Conservation (phyloP, 352 stramenopile genomes). For the Globisporangium nodosum region DNA sequence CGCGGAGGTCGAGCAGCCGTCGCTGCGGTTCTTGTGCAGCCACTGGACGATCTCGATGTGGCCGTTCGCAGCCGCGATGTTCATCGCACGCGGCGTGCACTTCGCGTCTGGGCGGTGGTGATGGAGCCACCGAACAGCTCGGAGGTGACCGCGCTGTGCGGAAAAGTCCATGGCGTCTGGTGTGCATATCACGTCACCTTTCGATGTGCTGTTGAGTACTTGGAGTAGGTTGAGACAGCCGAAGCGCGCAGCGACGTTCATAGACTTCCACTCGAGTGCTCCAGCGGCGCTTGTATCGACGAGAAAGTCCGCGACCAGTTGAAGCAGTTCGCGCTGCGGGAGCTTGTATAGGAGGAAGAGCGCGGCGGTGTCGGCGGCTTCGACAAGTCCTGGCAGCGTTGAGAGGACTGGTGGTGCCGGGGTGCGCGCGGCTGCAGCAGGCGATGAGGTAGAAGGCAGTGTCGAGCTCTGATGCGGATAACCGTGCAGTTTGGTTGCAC, state of each 20-base stretch:
- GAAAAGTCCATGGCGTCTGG: constrained; percentile 3
- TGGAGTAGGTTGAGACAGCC: not conserved
- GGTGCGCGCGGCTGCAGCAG: no score
- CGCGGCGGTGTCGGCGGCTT: not conserved
- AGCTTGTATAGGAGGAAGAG: not conserved
- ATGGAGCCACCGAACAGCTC: not conserved
- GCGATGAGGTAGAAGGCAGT: no score
- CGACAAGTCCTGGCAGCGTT: not conserved
- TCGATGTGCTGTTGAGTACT: not conserved
- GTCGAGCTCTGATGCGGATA: no score
- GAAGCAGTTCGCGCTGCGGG: not conserved
- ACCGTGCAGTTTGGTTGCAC: no score
- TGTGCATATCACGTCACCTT: not conserved
- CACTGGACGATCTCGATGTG: no score
- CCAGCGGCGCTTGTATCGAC: not conserved
- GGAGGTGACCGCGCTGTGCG: constrained; percentile 1
- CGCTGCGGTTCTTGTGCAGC: no score
- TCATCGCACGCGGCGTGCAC: no score
- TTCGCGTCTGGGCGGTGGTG: no score
- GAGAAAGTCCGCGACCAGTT: not conserved
- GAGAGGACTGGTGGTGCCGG: not conserved
- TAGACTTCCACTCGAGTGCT: constrained; percentile 4
- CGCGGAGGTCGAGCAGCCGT: no score
- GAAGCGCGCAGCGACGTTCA: constrained; percentile 6
- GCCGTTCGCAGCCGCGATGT: no score